Percentiles rank a stretch among this genome's conserved stretches.
Conservation (phyloP, 164 flowering plant genomes). For the Tinospora cordifolia region DNA sequence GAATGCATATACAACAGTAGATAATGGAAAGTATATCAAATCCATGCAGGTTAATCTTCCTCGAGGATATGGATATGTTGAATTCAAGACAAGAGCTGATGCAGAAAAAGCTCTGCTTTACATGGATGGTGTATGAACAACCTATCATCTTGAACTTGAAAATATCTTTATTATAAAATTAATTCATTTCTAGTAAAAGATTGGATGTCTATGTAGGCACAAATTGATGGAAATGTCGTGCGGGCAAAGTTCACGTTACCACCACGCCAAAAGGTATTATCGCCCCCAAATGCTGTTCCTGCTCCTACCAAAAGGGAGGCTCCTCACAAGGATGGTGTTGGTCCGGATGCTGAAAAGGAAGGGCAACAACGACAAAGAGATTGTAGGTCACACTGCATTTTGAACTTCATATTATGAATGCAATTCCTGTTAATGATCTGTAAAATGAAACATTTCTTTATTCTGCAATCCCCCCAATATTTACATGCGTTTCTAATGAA, state of each 20-base stretch:
- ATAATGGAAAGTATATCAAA: not conserved
- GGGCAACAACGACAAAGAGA: conserved; percentile 54
- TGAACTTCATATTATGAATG: not conserved
- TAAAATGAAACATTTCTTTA: not conserved
- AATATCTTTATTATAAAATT: not conserved
- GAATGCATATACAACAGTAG: not conserved
- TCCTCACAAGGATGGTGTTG: conserved; percentile 40
- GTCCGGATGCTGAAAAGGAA: conserved; percentile 61
- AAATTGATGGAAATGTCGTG: conserved; percentile 89
- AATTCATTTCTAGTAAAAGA: not conserved
- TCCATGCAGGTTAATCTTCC: conserved; percentile 77
- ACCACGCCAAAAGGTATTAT: conserved; percentile 51
- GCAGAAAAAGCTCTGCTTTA: conserved; percentile 83
- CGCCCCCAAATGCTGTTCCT: conserved; percentile 57
- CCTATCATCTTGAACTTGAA: not conserved
- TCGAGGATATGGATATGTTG: conserved; percentile 87
- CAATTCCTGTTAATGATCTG: not conserved
- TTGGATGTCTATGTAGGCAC: conserved; percentile 48
- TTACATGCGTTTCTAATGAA: not conserved
- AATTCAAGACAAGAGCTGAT: conserved; percentile 76
- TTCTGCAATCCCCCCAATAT: not conserved
- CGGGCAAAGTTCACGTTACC: conserved; percentile 73
- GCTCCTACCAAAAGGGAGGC: conserved; percentile 56
- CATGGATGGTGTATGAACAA: conserved; percentile 85
- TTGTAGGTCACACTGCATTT: conserved; percentile 28